Evolutionary conservation across 73 alveolate species (phyloP), one percentile per base, ranked within the genome.

Genomic region (Tetrahymena elliotti): DNA sequence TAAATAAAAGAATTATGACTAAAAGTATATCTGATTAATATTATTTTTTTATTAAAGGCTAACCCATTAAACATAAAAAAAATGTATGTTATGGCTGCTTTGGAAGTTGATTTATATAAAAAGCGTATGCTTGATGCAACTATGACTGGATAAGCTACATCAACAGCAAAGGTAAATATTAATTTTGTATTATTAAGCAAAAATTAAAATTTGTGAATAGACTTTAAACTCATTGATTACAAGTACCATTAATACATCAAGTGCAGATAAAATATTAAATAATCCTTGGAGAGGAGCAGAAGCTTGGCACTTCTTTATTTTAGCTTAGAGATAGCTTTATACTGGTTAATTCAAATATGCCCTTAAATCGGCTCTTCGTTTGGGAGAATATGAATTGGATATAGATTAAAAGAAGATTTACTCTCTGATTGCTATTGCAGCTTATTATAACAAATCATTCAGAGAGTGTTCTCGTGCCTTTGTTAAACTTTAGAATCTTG

Each of bases 271-370:
- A 94, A 97, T 98, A 40, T 97, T 99, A 33, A 99, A 98, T 88
- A 98, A 98, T 96, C 99, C 99, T n/a, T 98, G 99, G 99, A 98
- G 98, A 96, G 99, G 99, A 10, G 99, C 99, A 20, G 99, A 99
- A 96, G 99, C 99, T 83, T 98, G 98, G 96, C 99, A 99, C 96
- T 98, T 99, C 98, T 99, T 98, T 95, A 97, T 98, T 93, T 96
- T 99, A 93, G 97, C 99, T 52, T 99, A 99, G 93, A 97, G 99
- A 93, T 98, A 98, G 96, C 98, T 99, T 47, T 99, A 98, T 96
- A 99, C 98, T 94, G 99, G 99, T 93, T 98, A 99, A 94, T 98
- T 97, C 95, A 98, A 98, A 84, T 97, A 98, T 93, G 99, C 99
- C n/a, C 95, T 98, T 98, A 98, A 98, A 96, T 98, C 99, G 4